Conservation (phyloP, 2,329 filamentous ascomycete genomes). For the Colletotrichum sansevieriae region DNA sequence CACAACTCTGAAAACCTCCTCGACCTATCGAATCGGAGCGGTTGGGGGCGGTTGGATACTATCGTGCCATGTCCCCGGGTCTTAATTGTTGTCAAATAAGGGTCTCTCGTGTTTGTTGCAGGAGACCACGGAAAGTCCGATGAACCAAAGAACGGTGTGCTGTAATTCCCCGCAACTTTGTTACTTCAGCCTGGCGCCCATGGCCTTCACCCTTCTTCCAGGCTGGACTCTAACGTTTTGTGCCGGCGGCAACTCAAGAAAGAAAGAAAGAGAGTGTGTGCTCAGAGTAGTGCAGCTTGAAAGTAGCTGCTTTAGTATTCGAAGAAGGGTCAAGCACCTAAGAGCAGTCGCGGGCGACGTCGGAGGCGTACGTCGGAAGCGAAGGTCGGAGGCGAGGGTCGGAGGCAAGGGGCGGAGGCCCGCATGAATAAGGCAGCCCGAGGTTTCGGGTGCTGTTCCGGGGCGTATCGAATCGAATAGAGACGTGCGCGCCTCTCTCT, state of each 20-base stretch:
- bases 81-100: slow-evolving; percentile 25
- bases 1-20: not conserved
- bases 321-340: not conserved
- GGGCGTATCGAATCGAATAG: slow-evolving; percentile 3
- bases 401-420: not conserved
- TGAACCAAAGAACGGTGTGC: slow-evolving; percentile 27
- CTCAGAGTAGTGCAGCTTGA: not conserved
- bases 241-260: slow-evolving; percentile 16
- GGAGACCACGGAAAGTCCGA: slow-evolving; percentile 26
- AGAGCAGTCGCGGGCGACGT: not conserved
- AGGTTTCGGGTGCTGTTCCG: slow-evolving; percentile 1
- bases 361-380: not conserved
- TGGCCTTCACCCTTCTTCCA: slow-evolving; percentile 11
- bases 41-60: slow-evolving; percentile 2
- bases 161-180: slow-evolving; percentile 27
- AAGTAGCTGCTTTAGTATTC: not conserved
- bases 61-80: slow-evolving; percentile 31
- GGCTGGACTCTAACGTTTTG: slow-evolving; percentile 19
- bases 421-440: not conserved
- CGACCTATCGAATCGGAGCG: slow-evolving; percentile 18
- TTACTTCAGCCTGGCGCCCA: slow-evolving; percentile 18
- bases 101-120: slow-evolving; percentile 27
- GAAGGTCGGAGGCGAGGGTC: not conserved
- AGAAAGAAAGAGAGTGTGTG: not conserved
- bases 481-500: not conserved